phyloP scores from a whole-genome alignment of 441 rosid species.

The Erodium chrysanthum region DNA sequence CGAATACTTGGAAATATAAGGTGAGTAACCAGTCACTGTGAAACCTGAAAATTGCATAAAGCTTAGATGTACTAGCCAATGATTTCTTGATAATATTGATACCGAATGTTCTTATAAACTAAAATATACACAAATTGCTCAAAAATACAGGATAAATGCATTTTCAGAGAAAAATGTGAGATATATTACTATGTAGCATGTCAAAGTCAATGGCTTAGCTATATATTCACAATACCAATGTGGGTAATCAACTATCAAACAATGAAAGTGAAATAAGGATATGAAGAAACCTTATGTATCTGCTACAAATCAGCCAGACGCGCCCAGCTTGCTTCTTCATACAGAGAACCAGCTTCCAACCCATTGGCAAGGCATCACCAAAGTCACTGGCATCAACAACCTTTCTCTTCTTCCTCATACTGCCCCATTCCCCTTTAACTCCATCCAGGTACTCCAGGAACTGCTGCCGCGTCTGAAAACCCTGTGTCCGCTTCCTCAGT shows the following conservation, averaged over 20 bases:
- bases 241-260: not conserved
- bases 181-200: not conserved
- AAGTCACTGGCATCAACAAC: constrained; percentile 32
- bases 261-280: not conserved
- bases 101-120: not conserved
- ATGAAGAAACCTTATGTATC: constrained; percentile 39
- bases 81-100: not conserved
- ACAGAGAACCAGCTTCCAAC: constrained; percentile 44
- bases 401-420: constrained; percentile 40
- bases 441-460: constrained; percentile 32
- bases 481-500: constrained; percentile 37
- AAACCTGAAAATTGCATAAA: not conserved
- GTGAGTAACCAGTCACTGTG: not conserved
- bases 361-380: constrained; percentile 30
- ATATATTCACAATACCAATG: not conserved
- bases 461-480: constrained; percentile 28
- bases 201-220: constrained; percentile 1
- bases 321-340: constrained; percentile 30
- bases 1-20: not conserved
- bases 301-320: constrained; percentile 38
- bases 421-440: constrained; percentile 47
- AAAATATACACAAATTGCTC: not conserved
- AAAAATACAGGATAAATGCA: not conserved
- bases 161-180: not conserved
- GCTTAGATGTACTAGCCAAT: not conserved